Conservation (phyloP, 495 filamentous ascomycete genomes). For the Aspergillus cavernicola region DNA sequence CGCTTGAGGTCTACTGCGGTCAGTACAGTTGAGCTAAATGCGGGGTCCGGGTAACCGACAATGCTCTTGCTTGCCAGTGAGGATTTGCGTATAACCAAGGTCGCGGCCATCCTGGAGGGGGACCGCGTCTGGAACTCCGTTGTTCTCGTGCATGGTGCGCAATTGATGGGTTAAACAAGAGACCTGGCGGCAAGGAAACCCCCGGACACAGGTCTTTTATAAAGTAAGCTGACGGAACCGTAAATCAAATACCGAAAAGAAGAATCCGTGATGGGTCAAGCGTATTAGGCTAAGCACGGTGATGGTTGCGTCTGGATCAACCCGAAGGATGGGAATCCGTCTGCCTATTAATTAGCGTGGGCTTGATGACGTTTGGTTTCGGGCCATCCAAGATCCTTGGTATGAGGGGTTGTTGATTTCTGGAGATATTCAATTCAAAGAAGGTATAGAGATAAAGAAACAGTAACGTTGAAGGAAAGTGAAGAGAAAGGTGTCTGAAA, state of each 20-base stretch:
- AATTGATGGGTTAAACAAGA: neutral
- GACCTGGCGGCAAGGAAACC: neutral
- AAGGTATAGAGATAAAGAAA: neutral
- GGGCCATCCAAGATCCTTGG: neutral
- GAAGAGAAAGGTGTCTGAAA: neutral
- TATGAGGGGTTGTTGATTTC: neutral
- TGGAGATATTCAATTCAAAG: neutral
- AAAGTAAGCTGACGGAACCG: conserved; percentile 1
- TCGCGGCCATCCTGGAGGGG: neutral
- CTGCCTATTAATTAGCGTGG: conserved; percentile 20
- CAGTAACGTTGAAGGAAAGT: neutral
- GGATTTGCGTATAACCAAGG: conserved; percentile 44
- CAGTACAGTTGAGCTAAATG: conserved; percentile 12
- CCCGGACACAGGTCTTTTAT: conserved; percentile 3
- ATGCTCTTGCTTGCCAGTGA: conserved; percentile 98
- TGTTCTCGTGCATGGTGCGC: conserved; percentile 17
- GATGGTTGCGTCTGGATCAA: conserved; percentile 8
- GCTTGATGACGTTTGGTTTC: conserved; percentile 18
- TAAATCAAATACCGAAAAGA: neutral
- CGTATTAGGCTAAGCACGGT: conserved; percentile 5
- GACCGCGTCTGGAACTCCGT: conserved; percentile 1
- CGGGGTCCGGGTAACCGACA: conserved; percentile 52
- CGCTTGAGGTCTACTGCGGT: conserved; percentile 81
- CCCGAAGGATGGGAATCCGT: conserved; percentile 21
- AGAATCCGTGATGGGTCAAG: neutral